Percentiles rank a stretch among this genome's conserved stretches.
phyloP scores from a whole-genome alignment of 805 yeast genomes.

The Candida maesae region DNA sequence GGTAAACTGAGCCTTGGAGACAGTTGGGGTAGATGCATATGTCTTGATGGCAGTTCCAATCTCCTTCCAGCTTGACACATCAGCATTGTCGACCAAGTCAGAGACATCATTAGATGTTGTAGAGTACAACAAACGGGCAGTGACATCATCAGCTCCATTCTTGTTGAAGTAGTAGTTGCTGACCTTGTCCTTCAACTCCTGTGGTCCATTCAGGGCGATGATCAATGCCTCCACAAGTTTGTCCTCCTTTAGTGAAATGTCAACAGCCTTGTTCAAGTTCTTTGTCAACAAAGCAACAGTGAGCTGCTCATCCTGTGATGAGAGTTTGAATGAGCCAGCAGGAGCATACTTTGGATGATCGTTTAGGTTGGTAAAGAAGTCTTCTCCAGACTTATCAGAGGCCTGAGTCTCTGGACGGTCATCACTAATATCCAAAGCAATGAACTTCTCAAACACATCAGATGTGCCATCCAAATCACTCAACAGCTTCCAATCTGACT shows the following conservation, averaged over 20 bases:
- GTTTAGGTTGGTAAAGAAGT: constrained; percentile 35
- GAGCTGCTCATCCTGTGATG: constrained; percentile 39
- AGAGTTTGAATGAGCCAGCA: constrained; percentile 47
- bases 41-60: constrained; percentile 68
- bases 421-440: constrained; percentile 32
- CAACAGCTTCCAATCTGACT: constrained; percentile 65
- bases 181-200: constrained; percentile 61
- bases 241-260: constrained; percentile 57
- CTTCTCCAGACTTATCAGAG: constrained; percentile 30
- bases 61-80: constrained; percentile 78
- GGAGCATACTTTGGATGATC: constrained; percentile 38
- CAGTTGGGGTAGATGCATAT: constrained; percentile 40
- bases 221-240: constrained; percentile 76
- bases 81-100: constrained; percentile 76
- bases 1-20: constrained; percentile 52
- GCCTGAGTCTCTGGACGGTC: constrained; percentile 24
- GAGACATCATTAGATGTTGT: constrained; percentile 49
- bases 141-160: constrained; percentile 42
- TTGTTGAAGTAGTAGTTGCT: constrained; percentile 66
- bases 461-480: constrained; percentile 51
- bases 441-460: constrained; percentile 44
- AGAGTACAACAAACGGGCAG: constrained; percentile 73
- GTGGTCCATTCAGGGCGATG: constrained; percentile 67
- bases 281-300: constrained; percentile 55
- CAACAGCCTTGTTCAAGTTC: constrained; percentile 62